Conservation (phyloP, 208 protist genomes). For the Strigomonas culicis region DNA sequence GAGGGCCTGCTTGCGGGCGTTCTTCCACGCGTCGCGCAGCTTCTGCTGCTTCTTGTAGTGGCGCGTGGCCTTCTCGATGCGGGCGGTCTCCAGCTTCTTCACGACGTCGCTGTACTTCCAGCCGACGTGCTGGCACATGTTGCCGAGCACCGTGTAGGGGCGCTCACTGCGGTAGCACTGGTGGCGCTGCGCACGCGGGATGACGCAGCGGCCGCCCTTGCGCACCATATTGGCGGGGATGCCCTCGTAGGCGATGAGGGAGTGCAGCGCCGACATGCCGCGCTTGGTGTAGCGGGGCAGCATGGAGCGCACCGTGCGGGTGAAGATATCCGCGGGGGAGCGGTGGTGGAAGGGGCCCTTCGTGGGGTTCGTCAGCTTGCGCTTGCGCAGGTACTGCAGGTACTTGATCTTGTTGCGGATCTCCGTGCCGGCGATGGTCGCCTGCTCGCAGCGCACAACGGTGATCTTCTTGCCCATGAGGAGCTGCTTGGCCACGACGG, state of each 20-base stretch:
- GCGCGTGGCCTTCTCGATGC: slow-evolving; percentile 64
- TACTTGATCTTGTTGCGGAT: slow-evolving; percentile 98
- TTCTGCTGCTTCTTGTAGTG: slow-evolving; percentile 71
- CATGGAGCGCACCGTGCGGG: slow-evolving; percentile 97
- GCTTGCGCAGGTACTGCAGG: slow-evolving; percentile 94
- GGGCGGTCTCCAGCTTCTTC: slow-evolving; percentile 71
- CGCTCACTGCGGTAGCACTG: slow-evolving; percentile 71
- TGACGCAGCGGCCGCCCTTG: slow-evolving; percentile 58
- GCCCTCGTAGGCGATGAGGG: slow-evolving; percentile 81
- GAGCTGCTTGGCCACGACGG: slow-evolving; percentile 97
- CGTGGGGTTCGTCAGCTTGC: slow-evolving; percentile 96
- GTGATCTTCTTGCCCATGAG: slow-evolving; percentile 96
- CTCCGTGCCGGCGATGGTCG: slow-evolving; percentile 94
- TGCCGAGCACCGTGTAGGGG: slow-evolving; percentile 78
- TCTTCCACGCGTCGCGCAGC: slow-evolving; percentile 61
- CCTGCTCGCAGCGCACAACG: slow-evolving; percentile 96
- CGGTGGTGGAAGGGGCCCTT: slow-evolving; percentile 98
- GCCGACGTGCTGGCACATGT: slow-evolving; percentile 87
- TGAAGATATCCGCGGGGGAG: slow-evolving; percentile 96
- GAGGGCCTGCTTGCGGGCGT: slow-evolving; percentile 67
- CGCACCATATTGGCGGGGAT: slow-evolving; percentile 67
- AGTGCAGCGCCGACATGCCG: slow-evolving; percentile 67
- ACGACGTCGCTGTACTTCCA: slow-evolving; percentile 88
- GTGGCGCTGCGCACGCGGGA: slow-evolving; percentile 75
- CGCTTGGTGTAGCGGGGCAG: slow-evolving; percentile 93